Evolutionary conservation across 768 basidiomycete species (phyloP).

Genomic region (Lactarius psammicola): DNA sequence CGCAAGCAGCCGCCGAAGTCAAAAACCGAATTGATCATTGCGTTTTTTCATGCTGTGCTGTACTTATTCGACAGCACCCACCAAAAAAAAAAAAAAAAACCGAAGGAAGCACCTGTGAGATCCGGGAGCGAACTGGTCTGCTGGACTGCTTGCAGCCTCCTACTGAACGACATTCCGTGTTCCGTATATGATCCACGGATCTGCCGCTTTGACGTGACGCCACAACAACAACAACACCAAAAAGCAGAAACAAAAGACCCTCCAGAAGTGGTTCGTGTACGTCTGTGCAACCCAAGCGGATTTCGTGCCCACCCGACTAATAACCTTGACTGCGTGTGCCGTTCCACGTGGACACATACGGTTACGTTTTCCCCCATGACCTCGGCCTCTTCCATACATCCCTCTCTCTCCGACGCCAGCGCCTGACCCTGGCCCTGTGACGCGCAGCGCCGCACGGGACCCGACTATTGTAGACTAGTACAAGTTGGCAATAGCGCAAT

Average conservation of each 20-base stretch:
- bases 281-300: background rate
- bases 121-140: background rate
- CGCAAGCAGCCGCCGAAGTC: background rate
- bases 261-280: background rate
- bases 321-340: background rate
- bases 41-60: no score
- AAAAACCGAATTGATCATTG: background rate
- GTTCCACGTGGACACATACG: background rate
- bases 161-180: background rate
- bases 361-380: background rate
- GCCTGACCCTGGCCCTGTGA: constrained; percentile 1
- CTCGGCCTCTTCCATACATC: background rate
- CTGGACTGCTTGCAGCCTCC: no score
- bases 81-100: no score
- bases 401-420: background rate
- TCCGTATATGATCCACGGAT: background rate
- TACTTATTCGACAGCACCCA: no score
- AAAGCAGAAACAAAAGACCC: background rate
- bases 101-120: background rate
- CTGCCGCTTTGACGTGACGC: background rate
- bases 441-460: background rate
- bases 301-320: background rate
- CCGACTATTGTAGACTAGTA: background rate
- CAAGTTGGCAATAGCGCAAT: background rate
- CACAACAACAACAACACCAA: background rate